Evolutionary conservation across 2,329 filamentous ascomycete genomes (phyloP).

Genomic region (Diplodia scrobiculata): DNA sequence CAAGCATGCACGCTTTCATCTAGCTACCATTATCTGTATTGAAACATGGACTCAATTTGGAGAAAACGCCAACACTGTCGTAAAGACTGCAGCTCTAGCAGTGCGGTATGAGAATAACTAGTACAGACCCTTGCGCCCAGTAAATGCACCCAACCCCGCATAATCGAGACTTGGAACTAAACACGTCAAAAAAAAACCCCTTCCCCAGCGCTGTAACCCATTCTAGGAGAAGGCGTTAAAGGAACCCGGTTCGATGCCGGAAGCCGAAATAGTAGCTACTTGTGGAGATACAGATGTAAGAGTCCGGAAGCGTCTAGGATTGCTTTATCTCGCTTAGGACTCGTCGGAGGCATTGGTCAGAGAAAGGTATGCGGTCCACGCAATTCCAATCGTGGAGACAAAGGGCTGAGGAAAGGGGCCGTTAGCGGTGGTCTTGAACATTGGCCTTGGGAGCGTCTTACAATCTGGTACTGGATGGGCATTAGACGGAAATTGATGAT

Average conservation of each 20-base stretch:
- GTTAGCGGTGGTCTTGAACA: constrained; percentile 6
- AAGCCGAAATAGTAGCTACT: background rate
- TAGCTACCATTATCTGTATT: background rate
- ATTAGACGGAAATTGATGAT: constrained; percentile 95
- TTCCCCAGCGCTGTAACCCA: background rate
- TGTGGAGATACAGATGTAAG: background rate
- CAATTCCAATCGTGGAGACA: constrained; percentile 91
- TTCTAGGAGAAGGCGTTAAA: background rate
- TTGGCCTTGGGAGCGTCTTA: constrained; percentile 48
- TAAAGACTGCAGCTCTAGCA: background rate
- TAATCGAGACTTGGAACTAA: background rate
- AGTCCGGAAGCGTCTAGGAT: constrained; percentile 9
- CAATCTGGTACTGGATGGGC: constrained; percentile 94
- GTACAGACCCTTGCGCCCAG: constrained; percentile 18
- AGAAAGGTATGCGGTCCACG: constrained; percentile 96
- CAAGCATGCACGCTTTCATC: background rate
- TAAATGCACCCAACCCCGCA: constrained; percentile 17
- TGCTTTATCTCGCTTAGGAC: constrained; percentile 34
- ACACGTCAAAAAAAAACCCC: background rate
- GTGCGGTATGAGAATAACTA: background rate
- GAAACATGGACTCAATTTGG: background rate
- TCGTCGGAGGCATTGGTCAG: constrained; percentile 86
- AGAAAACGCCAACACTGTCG: constrained; percentile 8
- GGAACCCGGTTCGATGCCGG: background rate
- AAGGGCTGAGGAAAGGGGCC: constrained; percentile 67